A percentile compares a stretch with the other conserved stretches of the same genome.
Conservation (phyloP, 352 stramenopile species). For the Globisporangium parvum region DNA sequence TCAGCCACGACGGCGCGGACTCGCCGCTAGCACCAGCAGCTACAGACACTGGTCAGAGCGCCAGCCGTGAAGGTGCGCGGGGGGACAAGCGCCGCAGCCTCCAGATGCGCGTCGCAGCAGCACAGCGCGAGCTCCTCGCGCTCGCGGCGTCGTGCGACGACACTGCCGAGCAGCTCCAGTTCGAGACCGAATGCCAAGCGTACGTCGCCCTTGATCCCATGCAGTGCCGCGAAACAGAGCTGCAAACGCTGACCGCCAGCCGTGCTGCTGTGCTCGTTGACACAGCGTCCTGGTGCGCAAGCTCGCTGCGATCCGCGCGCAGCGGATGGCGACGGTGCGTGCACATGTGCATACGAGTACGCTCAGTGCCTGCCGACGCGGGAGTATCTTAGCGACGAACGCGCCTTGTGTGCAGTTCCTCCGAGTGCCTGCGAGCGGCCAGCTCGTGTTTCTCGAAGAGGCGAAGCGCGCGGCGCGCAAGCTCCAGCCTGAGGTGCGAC, state of each 20-base stretch:
- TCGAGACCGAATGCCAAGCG: constrained; percentile 33
- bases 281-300: constrained; percentile 39
- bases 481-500: constrained; percentile 20
- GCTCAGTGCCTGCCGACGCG: too few relatives aligned
- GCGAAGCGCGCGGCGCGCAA: constrained; percentile 15
- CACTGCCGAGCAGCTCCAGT: constrained; percentile 29
- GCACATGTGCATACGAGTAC: too few relatives aligned
- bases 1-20: constrained; percentile 2
- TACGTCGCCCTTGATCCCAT: constrained; percentile 11
- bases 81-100: constrained; percentile 15
- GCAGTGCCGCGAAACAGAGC: not conserved
- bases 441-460: constrained; percentile 32
- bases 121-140: constrained; percentile 32
- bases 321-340: constrained; percentile 32
- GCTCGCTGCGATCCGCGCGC: constrained; percentile 36
- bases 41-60: not conserved
- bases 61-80: not conserved
- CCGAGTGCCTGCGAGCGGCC: constrained; percentile 20
- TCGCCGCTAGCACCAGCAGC: constrained; percentile 1
- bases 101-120: constrained; percentile 21
- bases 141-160: constrained; percentile 25
- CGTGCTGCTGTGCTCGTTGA: constrained; percentile 1
- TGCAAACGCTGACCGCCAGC: not conserved
- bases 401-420: constrained; percentile 20
- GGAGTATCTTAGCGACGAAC: too few relatives aligned